These are phyloP conservation scores for Larix sibirica DNA, from an alignment of 83 land plant species.

Conservation along the genomic window DNA sequence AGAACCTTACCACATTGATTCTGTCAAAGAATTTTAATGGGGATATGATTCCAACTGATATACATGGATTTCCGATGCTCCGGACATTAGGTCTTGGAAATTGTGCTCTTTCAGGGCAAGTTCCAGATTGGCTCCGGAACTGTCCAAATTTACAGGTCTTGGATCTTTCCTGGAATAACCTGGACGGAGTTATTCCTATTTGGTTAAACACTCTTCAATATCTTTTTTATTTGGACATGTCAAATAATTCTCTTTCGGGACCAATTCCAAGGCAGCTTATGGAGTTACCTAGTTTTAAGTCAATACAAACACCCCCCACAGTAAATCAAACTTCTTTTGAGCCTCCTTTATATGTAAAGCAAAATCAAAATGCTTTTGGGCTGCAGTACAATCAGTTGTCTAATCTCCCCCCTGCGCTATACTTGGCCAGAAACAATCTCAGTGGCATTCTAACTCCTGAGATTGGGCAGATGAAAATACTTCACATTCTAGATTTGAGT, in stretches of 20 bases:
- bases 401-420: constrained; percentile 47
- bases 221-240: constrained; percentile 60
- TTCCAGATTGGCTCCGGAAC: constrained; percentile 45
- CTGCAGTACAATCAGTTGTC: constrained; percentile 47
- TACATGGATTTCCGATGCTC: constrained; percentile 27
- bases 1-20: constrained; percentile 34
- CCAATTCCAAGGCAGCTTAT: constrained; percentile 41
- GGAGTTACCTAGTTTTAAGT: constrained; percentile 20
- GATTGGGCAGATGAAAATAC: constrained; percentile 44
- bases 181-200: constrained; percentile 41
- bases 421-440: constrained; percentile 34
- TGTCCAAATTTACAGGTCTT: constrained; percentile 32
- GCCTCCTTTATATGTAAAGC: constrained; percentile 38
- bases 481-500: constrained; percentile 33
- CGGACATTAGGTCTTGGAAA: constrained; percentile 38
- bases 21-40: constrained; percentile 34
- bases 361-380: constrained; percentile 14
- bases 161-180: constrained; percentile 59
- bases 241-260: constrained; percentile 53
- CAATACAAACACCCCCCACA: constrained; percentile 3
- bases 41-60: constrained; percentile 24
- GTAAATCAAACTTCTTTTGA: constrained; percentile 12
- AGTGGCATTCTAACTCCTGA: constrained; percentile 39
- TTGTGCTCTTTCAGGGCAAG: constrained; percentile 29
- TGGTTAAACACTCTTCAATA: constrained; percentile 41